These are phyloP conservation scores for Solanum corneliomulleri DNA, from an alignment of 257 asterid species.

Conservation along the genomic window DNA sequence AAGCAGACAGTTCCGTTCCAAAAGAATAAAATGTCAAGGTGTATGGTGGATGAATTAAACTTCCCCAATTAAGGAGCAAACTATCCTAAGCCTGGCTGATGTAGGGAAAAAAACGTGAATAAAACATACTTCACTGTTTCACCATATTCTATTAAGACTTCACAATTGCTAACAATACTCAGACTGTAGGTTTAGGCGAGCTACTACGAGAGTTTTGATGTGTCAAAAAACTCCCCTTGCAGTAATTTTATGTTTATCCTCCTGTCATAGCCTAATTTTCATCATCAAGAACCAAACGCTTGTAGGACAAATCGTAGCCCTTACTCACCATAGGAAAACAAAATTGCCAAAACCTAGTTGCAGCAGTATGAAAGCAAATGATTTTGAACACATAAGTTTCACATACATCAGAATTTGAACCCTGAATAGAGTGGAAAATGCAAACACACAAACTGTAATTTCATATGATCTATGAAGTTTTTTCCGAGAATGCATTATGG, in stretches of 20 bases:
- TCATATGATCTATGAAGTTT: background rate
- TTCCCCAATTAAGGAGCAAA: background rate
- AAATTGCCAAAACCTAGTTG: background rate
- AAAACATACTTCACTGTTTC: background rate
- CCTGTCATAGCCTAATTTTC: background rate
- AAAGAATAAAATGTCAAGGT: background rate
- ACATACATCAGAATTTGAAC: background rate
- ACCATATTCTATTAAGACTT: background rate
- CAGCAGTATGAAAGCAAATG: background rate
- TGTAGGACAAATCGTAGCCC: background rate
- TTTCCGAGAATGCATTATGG: background rate
- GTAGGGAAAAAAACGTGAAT: background rate
- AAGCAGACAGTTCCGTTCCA: background rate
- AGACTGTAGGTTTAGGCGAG: background rate
- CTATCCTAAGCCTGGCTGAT: background rate
- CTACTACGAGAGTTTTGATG: background rate
- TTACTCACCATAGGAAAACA: background rate
- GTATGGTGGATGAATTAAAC: background rate
- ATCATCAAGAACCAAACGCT: background rate
- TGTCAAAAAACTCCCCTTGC: background rate
- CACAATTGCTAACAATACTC: background rate
- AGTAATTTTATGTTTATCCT: background rate
- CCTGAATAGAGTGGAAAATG: background rate
- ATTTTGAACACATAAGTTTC: background rate
- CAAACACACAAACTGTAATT: background rate